Evolutionary conservation across 164 flowering plant genomes (phyloP).

Genomic region (Kalanchoe fedtschenkoi): DNA sequence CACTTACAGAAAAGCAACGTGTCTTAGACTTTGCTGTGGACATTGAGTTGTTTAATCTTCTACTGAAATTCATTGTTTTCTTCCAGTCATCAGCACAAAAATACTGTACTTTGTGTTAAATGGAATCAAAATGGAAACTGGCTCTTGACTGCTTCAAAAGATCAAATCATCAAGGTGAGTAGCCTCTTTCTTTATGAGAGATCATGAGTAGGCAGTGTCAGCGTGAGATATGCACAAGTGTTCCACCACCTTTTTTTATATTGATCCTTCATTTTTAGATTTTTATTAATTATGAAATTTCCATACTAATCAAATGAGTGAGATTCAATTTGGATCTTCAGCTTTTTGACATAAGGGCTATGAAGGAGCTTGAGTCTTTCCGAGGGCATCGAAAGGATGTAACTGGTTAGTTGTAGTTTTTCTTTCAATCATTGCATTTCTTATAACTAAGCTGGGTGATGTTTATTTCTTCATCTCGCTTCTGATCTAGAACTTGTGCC

Average conservation of each 20-base stretch:
- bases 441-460: neutral
- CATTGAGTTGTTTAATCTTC: neutral
- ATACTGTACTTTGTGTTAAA: conserved; percentile 79
- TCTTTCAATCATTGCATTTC: conserved; percentile 3
- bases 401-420: conserved; percentile 51
- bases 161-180: conserved; percentile 90
- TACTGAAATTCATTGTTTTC: conserved; percentile 3
- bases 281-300: neutral
- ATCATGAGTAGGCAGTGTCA: neutral
- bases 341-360: conserved; percentile 96
- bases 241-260: neutral
- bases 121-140: conserved; percentile 99
- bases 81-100: conserved; percentile 98
- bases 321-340: conserved; percentile 21
- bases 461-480: neutral
- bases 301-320: neutral
- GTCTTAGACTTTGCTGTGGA: neutral
- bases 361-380: conserved; percentile 99
- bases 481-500: neutral
- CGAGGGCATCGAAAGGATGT: conserved; percentile 97
- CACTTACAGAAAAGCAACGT: neutral
- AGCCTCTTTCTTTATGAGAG: neutral
- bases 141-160: conserved; percentile 95
- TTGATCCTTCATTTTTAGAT: neutral
- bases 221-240: neutral